Evolutionary conservation across 257 asterid species (phyloP), one percentile per base, ranked within the genome.

Genomic region (Perilla frutescens): DNA sequence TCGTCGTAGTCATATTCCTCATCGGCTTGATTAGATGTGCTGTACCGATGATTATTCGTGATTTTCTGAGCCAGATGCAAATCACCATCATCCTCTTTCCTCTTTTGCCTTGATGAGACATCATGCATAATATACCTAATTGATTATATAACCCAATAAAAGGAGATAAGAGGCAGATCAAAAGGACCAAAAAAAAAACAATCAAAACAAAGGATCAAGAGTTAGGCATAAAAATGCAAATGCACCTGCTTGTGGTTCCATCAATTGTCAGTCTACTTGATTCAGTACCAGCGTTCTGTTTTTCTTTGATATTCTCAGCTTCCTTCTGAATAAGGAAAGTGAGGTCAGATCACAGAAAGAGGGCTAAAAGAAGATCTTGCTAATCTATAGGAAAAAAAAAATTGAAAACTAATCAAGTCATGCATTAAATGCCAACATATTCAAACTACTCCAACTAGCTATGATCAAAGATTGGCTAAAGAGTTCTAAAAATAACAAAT

Each of bases 1-100:
- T 81, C 96, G 47, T 95, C 99, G 75, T 88, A 88, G 74, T 94
- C 99, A 74, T 95, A 91, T 82, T 95, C 99, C 72, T 91, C 98
- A 79, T 95, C 97, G 26, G 96, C 96, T 82, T 83, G 96, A 74
- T 81, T 76, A 62, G 95, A 78, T 62, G 72, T 59, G 70, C 76
- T 87, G 75, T 78, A 94, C 55, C 85, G 81, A 70, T 90, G 86
- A 76, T 90, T 90, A 20, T 84, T 85, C 81, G 76, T 62, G 68
- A 95, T 95, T 64, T 72, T 88, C 75, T 86, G 84, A 76, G 99
- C 99, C 58, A 95, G 87, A 87, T 91, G 89, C 82, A 87, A 48
- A 73, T 95, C 97, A 15, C 81, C 85, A 85, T 95, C 97, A 67
- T 92, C 98, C 80, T 85, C 91, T 84, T 84, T 95, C 74, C 62